Conservation (phyloP, 768 basidiomycete genomes). For the Pholiota conissans region DNA sequence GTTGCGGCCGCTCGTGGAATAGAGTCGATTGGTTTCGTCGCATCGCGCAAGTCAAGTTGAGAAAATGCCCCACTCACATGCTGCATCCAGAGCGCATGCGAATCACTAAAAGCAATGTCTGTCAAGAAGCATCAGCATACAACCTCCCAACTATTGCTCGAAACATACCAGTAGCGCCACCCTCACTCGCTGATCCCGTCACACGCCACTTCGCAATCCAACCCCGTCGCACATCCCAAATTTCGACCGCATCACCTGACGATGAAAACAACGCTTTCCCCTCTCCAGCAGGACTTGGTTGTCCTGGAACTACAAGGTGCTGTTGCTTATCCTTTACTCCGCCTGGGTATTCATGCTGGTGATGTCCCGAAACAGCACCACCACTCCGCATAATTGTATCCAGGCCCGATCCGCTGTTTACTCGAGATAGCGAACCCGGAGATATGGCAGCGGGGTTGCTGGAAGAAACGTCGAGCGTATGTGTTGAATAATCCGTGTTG, state of each 20-base stretch:
- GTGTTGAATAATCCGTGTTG: slow-evolving; percentile 49
- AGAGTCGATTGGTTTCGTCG: slow-evolving; percentile 63
- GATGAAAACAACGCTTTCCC: not conserved
- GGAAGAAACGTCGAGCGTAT: slow-evolving; percentile 22
- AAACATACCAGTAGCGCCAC: slow-evolving; percentile 67
- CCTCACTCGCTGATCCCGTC: slow-evolving; percentile 61
- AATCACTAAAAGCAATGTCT: slow-evolving; percentile 73
- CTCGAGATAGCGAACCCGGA: slow-evolving; percentile 23
- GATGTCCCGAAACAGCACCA: not conserved
- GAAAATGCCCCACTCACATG: slow-evolving; percentile 78
- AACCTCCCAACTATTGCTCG: not conserved
- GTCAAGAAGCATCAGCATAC: not conserved
- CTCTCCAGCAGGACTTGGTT: not conserved
- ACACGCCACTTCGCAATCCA: slow-evolving; percentile 86
- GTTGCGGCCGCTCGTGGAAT: slow-evolving; percentile 62
- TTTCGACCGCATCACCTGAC: slow-evolving; percentile 67
- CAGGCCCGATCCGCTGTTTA: slow-evolving; percentile 28
- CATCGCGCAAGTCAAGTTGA: slow-evolving; percentile 72
- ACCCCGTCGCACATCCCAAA: slow-evolving; percentile 83
- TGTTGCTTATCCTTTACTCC: not conserved
- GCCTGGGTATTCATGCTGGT: not conserved
- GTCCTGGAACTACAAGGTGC: not conserved
- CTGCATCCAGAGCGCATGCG: slow-evolving; percentile 72
- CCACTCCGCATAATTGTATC: slow-evolving; percentile 24
- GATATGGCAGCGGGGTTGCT: not conserved